Conservation (phyloP, 2,329 filamentous ascomycete genomes). For the Zopfia rhizophila region DNA sequence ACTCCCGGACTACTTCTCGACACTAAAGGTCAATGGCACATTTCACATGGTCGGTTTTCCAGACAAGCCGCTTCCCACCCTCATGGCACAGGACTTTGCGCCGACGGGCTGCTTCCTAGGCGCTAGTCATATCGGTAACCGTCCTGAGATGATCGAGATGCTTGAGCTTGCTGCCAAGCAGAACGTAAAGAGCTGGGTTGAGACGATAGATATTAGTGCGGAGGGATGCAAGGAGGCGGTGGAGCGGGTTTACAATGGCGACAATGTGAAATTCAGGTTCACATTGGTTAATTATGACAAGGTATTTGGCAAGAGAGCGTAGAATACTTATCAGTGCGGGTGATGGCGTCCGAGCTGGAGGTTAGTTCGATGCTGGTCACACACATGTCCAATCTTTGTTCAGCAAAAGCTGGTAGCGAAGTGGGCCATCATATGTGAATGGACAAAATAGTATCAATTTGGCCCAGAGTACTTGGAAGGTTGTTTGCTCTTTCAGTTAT, state of each 20-base stretch:
- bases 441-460: no score
- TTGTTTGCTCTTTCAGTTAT: no score
- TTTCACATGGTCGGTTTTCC: constrained; percentile 85
- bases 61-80: constrained; percentile 75
- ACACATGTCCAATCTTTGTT: no score
- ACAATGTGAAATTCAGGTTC: constrained; percentile 77
- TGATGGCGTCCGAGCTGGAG: no score
- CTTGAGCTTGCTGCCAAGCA: constrained; percentile 61
- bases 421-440: no score
- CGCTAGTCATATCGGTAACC: constrained; percentile 62
- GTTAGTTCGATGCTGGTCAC: no score
- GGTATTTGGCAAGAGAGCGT: constrained; percentile 66
- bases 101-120: constrained; percentile 72
- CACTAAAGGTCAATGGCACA: constrained; percentile 82
- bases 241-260: constrained; percentile 71
- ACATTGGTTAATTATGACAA: constrained; percentile 75
- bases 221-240: constrained; percentile 76
- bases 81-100: constrained; percentile 80
- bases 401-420: no score
- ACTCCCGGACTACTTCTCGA: constrained; percentile 75
- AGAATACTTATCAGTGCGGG: no score
- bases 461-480: no score
- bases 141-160: constrained; percentile 63
- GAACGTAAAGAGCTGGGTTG: constrained; percentile 65
- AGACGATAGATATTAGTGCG: constrained; percentile 77